Percentiles rank a stretch among this genome's conserved stretches.
Conservation (phyloP, 1,139 yeast species). For the Candida glucosophila region DNA sequence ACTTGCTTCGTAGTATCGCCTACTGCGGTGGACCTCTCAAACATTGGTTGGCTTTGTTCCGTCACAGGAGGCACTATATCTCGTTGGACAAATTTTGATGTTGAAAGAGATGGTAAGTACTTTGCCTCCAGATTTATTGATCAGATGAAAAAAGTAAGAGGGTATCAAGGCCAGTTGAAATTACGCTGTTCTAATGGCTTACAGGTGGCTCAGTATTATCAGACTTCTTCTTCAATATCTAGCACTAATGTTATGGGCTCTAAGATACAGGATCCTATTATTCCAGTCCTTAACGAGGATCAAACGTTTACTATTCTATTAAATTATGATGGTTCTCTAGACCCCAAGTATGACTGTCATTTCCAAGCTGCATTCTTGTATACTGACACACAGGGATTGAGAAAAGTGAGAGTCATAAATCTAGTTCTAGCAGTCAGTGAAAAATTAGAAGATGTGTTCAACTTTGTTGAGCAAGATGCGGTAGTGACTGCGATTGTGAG, state of each 20-base stretch:
- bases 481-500: conserved; percentile 64
- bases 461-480: conserved; percentile 81
- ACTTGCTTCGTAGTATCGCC: conserved; percentile 68
- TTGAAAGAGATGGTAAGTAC: conserved; percentile 62
- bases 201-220: conserved; percentile 74
- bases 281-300: conserved; percentile 60
- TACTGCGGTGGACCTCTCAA: conserved; percentile 64
- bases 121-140: conserved; percentile 53
- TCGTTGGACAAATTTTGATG: conserved; percentile 60
- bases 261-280: conserved; percentile 51
- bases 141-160: conserved; percentile 40
- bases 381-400: conserved; percentile 65
- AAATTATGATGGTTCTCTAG: conserved; percentile 68
- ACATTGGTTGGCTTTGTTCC: conserved; percentile 58
- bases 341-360: conserved; percentile 69
- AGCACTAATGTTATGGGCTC: conserved; percentile 23
- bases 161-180: conserved; percentile 77
- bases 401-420: conserved; percentile 82
- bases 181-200: conserved; percentile 86
- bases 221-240: conserved; percentile 28
- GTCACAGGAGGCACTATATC: conserved; percentile 67
- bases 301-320: conserved; percentile 67
- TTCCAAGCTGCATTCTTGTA: conserved; percentile 87
- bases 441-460: conserved; percentile 64
- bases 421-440: conserved; percentile 75